Evolutionary conservation across 2,329 filamentous ascomycete genomes (phyloP).

Genomic region (Esteya vermicola): DNA sequence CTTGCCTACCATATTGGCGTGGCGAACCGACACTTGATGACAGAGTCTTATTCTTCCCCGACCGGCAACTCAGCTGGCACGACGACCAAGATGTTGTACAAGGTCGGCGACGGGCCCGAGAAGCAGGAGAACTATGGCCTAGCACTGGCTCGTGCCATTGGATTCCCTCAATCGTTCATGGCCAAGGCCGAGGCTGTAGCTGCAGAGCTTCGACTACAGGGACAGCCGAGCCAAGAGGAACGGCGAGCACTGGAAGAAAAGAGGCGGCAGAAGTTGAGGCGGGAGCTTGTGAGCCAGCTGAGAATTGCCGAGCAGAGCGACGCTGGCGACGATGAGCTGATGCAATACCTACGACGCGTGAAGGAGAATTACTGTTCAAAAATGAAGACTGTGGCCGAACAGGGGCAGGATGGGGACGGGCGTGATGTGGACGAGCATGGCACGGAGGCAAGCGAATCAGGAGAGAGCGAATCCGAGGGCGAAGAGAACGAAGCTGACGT

Average conservation of each 20-base stretch:
- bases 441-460: too few relatives aligned
- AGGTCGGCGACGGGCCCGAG: constrained; percentile 56
- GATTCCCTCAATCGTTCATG: constrained; percentile 55
- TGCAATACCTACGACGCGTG: constrained; percentile 48
- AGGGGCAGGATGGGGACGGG: not conserved
- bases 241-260: constrained; percentile 16
- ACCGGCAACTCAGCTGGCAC: constrained; percentile 24
- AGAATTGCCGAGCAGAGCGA: constrained; percentile 31
- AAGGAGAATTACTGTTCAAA: constrained; percentile 61
- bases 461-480: too few relatives aligned
- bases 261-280: constrained; percentile 59
- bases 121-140: constrained; percentile 69
- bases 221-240: constrained; percentile 31
- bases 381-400: constrained; percentile 44
- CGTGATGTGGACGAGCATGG: not conserved
- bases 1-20: constrained; percentile 65
- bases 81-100: constrained; percentile 80
- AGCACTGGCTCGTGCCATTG: constrained; percentile 60
- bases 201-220: constrained; percentile 42
- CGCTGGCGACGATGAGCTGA: constrained; percentile 50
- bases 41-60: constrained; percentile 37
- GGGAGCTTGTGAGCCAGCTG: constrained; percentile 53
- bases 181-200: constrained; percentile 54
- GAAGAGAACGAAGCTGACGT: not conserved
- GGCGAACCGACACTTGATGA: constrained; percentile 66